phyloP scores from a whole-genome alignment of 148 eudicot species.

The Rhododendron simsii region DNA sequence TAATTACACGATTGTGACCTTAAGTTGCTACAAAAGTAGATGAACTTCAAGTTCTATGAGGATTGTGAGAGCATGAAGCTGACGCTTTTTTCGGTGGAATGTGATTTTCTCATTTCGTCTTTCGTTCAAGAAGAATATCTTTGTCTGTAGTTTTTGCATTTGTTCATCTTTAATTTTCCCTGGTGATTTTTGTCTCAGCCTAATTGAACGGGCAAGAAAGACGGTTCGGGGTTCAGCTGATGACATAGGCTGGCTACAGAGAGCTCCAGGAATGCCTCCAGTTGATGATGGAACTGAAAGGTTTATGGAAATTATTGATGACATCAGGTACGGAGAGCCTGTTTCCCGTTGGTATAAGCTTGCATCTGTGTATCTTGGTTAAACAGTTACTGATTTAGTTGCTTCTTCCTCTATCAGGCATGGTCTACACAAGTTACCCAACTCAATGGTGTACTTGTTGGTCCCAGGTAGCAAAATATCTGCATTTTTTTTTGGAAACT shows the following conservation, averaged over 20 bases:
- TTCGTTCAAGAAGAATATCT: neutral
- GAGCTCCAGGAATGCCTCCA: constrained; percentile 71
- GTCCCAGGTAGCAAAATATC: constrained; percentile 64
- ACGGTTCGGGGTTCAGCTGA: constrained; percentile 96
- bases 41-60: neutral
- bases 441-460: constrained; percentile 77
- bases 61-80: neutral
- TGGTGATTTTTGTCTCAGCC: constrained; percentile 31
- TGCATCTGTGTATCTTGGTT: constrained; percentile 1
- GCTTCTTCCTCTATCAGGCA: constrained; percentile 53
- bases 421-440: constrained; percentile 90
- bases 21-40: neutral
- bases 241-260: constrained; percentile 98
- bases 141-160: neutral
- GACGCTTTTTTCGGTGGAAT: neutral
- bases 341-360: neutral
- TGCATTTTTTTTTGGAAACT: neutral
- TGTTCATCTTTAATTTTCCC: neutral
- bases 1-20: neutral
- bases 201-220: constrained; percentile 69
- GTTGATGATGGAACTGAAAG: constrained; percentile 94
- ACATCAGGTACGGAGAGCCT: constrained; percentile 50
- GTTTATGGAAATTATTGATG: constrained; percentile 82
- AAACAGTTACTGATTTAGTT: constrained; percentile 15
- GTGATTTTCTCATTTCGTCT: neutral